Percentiles rank a stretch among this genome's conserved stretches.
These are phyloP conservation scores for Metarhizium anisopliae DNA, from an alignment of 2,329 filamentous ascomycete species.

Conservation along the genomic window DNA sequence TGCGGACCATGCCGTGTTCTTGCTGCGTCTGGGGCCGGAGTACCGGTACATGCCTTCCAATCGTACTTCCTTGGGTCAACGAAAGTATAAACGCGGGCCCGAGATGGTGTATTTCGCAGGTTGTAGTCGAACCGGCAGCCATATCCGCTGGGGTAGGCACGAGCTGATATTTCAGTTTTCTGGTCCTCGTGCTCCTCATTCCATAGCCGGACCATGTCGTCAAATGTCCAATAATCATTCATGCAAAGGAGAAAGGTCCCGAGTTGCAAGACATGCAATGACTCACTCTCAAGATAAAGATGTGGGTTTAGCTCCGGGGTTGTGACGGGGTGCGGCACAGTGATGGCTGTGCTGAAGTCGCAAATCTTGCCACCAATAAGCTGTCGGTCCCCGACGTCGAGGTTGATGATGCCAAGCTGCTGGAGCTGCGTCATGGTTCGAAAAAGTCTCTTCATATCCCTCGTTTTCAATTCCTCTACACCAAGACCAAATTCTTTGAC, in stretches of 20 bases:
- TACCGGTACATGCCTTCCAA: no score
- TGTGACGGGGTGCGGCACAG: slow-evolving; percentile 14
- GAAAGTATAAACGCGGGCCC: no score
- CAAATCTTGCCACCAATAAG: slow-evolving; percentile 12
- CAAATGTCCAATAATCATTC: neutral
- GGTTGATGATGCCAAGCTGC: neutral
- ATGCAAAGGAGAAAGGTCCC: neutral
- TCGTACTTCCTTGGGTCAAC: no score
- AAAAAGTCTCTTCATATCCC: neutral
- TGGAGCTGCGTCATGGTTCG: neutral
- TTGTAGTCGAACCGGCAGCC: neutral
- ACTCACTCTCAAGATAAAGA: neutral
- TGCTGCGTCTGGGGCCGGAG: no score
- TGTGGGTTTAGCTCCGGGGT: neutral
- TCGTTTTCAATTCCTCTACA: neutral
- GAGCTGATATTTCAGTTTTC: neutral
- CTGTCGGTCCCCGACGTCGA: slow-evolving; percentile 7
- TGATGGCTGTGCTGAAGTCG: slow-evolving; percentile 17
- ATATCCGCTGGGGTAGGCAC: neutral
- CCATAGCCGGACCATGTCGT: neutral
- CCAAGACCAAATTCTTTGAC: slow-evolving; percentile 12
- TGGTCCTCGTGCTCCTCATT: neutral
- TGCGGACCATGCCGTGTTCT: no score
- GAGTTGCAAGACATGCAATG: no score
- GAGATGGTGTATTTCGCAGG: no score